Evolutionary conservation across 495 filamentous ascomycete species (phyloP).

Genomic region (Neurospora sp.): DNA sequence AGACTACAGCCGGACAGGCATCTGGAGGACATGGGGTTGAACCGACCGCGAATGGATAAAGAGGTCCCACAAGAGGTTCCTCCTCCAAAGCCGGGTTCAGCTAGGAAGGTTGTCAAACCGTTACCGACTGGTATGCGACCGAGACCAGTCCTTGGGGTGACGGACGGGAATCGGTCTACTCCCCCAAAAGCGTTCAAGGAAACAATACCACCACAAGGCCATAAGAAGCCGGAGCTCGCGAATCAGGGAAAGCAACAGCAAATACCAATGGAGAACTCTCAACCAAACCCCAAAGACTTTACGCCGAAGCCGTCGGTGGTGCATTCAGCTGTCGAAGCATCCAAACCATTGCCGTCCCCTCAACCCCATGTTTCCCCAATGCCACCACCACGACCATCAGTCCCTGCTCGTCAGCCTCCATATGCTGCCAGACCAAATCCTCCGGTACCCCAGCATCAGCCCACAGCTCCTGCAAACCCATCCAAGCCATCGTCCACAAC

Average conservation of each 20-base stretch:
- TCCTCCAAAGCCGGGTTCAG: background rate
- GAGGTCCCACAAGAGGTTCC: background rate
- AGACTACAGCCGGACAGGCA: background rate
- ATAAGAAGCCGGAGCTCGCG: background rate
- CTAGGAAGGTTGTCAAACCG: background rate
- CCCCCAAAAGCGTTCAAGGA: background rate
- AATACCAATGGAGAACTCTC: background rate
- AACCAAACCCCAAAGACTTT: background rate
- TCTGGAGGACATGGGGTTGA: background rate
- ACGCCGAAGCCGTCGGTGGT: background rate
- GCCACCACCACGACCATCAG: background rate
- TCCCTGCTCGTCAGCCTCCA: background rate
- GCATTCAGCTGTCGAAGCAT: fast-evolving
- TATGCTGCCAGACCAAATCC: background rate
- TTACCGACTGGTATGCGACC: background rate
- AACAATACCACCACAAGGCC: background rate
- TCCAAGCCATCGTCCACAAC: background rate
- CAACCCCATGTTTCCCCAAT: background rate
- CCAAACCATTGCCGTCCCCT: background rate
- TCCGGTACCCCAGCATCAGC: background rate
- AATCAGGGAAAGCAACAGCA: background rate
- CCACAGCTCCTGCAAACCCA: background rate
- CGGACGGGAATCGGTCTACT: background rate
- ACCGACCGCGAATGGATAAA: background rate
- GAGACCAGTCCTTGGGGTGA: background rate